A percentile compares a stretch with the other conserved stretches of the same genome.
Conservation (phyloP, 2,329 filamentous ascomycete species). For the Diaporthe capsici region DNA sequence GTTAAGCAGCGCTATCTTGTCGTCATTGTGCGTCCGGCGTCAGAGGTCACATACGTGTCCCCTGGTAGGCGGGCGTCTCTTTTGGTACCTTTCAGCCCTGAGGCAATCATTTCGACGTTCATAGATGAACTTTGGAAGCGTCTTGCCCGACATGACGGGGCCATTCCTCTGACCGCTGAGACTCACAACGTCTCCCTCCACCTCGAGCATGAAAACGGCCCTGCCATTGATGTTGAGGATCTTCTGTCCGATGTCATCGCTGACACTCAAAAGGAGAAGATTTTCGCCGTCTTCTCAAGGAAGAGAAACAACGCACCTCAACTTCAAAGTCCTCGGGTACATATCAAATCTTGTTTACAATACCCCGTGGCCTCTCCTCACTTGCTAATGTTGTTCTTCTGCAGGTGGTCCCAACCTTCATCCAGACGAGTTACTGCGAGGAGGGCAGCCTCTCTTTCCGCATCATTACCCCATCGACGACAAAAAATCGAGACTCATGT, state of each 20-base stretch:
- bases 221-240: constrained; percentile 2
- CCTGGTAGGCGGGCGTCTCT: background rate
- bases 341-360: background rate
- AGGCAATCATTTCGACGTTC: background rate
- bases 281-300: constrained; percentile 8
- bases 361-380: background rate
- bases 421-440: background rate
- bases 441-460: background rate
- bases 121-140: constrained; percentile 27
- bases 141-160: background rate
- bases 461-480: constrained; percentile 9
- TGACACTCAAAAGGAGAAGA: background rate
- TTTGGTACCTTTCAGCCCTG: constrained; percentile 20
- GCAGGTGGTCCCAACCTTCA: background rate
- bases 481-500: background rate
- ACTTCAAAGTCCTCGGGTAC: background rate
- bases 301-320: background rate
- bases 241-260: constrained; percentile 3
- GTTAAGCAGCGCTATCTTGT: constrained; percentile 26
- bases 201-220: background rate
- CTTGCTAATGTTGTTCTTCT: background rate
- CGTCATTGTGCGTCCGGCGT: constrained; percentile 15
- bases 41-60: background rate
- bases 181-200: constrained; percentile 16
- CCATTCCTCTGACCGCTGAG: constrained; percentile 4